Base-by-base conservation (phyloP, 257 asterid species). In the Vinca minor region DNA sequence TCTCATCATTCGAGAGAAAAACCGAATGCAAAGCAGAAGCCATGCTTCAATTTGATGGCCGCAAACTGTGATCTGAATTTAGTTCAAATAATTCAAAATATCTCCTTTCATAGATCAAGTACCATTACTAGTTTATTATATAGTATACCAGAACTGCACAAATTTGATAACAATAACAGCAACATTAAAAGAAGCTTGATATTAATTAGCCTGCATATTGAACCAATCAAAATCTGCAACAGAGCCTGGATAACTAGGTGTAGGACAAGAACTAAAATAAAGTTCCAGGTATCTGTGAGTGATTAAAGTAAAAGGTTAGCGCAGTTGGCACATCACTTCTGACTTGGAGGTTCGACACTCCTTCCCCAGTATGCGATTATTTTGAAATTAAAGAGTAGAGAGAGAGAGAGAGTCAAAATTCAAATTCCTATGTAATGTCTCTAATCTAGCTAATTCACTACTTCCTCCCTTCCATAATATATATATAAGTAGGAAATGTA, bases 1-100 rank as follows among this genome's bases (percentile, higher is more conserved):
- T 73, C 73, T 78, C 87, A 54, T 81, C 76, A 58, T 81, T 72
- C 3, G 85, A 72, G 75, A 79, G 80, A 66, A 82, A 77, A 60
- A 81, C 80, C 12, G 95, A 82, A 80, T 72, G 81, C 56, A 80
- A 73, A 36, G 86, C 69, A 64, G 77, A 79, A 52, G 87, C 84
- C 96, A 89, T 89, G 68, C 77, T 76, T 77, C 83, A 73, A 66
- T 49, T 20, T 23, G 78, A 72, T 42, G 64, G 72, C 39, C 8
- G 75, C 71, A 59, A 71, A 70, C 68, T 65, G 70, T 17, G 15
- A 66, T 63, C 70, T 66, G 70, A 53, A 25, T 39, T 36, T 25
- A 25, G 53, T 65, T 38, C 48, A 65, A 53, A 25, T 15, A 36
- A 53, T 13, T 23, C 21, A 34, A 9, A 32, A 2, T 34, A 21